Evolutionary conservation across 352 stramenopile species (phyloP).

Genomic region (Phytophthora multivora): DNA sequence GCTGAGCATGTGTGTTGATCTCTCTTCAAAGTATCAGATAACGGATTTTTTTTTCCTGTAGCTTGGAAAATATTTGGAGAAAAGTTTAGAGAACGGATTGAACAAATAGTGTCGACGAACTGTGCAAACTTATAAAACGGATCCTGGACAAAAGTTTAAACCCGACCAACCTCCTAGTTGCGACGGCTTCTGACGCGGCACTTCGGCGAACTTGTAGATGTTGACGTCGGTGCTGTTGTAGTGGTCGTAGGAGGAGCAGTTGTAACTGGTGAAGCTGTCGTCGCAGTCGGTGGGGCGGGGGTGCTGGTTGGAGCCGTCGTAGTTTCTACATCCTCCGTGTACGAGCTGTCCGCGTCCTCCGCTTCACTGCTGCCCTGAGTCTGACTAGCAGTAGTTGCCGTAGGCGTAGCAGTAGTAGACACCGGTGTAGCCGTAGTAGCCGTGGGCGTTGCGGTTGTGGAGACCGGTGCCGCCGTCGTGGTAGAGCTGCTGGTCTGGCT

Average conservation of each 20-base stretch:
- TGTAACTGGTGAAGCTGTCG: conserved; percentile 1
- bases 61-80: background rate
- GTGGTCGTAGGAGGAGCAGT: conserved; percentile 1
- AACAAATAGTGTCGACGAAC: background rate
- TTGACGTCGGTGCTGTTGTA: background rate
- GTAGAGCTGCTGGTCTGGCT: conserved; percentile 21
- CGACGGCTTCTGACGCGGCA: conserved; percentile 27
- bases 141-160: conserved; percentile 12
- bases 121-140: conserved; percentile 2
- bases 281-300: background rate
- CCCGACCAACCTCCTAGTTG: conserved; percentile 10
- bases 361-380: conserved; percentile 13
- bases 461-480: conserved; percentile 7
- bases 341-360: conserved; percentile 10
- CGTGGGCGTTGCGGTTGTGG: conserved; percentile 5
- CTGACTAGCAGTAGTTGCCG: conserved; percentile 11
- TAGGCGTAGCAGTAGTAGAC: conserved; percentile 1
- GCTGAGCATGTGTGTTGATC: background rate
- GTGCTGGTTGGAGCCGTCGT: conserved; percentile 14
- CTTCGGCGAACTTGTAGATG: conserved; percentile 20
- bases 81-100: background rate
- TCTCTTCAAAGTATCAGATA: background rate
- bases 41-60: too few relatives aligned
- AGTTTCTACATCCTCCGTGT: conserved; percentile 7
- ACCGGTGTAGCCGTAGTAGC: conserved; percentile 12